These are phyloP conservation scores for Canna indica DNA, from an alignment of 176 grass and related monocot genomes.

Conservation along the genomic window DNA sequence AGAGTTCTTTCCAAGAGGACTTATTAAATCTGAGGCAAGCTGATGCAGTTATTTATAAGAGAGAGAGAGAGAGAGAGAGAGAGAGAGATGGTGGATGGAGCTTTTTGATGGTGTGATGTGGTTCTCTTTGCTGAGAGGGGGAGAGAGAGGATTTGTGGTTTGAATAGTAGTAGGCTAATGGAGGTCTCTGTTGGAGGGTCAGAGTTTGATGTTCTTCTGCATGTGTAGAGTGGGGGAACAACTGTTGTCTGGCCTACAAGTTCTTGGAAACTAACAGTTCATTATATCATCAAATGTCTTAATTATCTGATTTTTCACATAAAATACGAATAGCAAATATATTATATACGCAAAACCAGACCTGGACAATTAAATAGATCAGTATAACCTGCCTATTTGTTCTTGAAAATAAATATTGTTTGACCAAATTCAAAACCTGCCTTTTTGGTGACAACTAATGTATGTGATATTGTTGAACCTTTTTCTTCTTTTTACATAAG, in stretches of 20 bases:
- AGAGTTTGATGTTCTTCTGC: conserved; percentile 44
- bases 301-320: neutral
- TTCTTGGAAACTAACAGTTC: neutral
- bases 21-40: conserved; percentile 31
- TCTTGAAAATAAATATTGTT: too few relatives aligned
- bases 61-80: conserved; percentile 9
- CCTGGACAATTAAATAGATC: too few relatives aligned
- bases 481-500: too few relatives aligned
- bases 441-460: too few relatives aligned
- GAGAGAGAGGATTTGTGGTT: conserved; percentile 18
- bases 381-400: too few relatives aligned
- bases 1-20: conserved; percentile 8
- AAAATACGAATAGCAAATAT: neutral
- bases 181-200: conserved; percentile 46
- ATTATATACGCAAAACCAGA: too few relatives aligned
- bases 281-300: neutral
- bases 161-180: conserved; percentile 28
- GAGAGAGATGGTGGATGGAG: conserved; percentile 6
- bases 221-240: conserved; percentile 21
- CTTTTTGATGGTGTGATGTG: neutral
- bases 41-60: conserved; percentile 65
- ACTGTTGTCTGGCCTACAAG: neutral
- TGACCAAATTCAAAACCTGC: too few relatives aligned
- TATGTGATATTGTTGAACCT: too few relatives aligned
- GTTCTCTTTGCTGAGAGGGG: neutral